Percentiles rank a stretch among this genome's conserved stretches.
Conservation (phyloP, 352 stramenopile species). For the Saprolegnia parasitica region DNA sequence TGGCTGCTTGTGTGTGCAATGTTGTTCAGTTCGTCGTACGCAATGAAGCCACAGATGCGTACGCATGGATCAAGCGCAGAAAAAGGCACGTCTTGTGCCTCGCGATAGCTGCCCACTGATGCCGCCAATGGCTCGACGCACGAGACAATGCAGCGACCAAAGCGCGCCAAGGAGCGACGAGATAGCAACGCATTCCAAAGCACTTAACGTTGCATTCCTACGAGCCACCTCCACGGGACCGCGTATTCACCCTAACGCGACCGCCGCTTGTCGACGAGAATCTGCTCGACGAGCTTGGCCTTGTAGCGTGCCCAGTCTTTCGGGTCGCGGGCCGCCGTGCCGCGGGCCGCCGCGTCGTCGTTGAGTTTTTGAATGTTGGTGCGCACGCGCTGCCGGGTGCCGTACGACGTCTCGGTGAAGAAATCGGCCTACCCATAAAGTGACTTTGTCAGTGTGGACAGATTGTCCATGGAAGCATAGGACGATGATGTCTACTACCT, state of each 20-base stretch:
- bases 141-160: too few relatives aligned
- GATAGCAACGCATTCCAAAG: too few relatives aligned
- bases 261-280: neutral
- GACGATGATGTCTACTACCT: slow-evolving; percentile 1
- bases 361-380: slow-evolving; percentile 26
- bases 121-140: too few relatives aligned
- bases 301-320: slow-evolving; percentile 15
- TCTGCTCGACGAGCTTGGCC: slow-evolving; percentile 9
- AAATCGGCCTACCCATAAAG: slow-evolving; percentile 14
- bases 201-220: too few relatives aligned
- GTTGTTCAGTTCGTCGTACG: too few relatives aligned
- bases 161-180: too few relatives aligned
- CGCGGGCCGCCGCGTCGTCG: neutral
- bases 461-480: neutral
- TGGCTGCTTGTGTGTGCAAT: too few relatives aligned
- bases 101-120: neutral
- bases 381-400: slow-evolving; percentile 21
- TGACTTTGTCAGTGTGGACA: neutral
- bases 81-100: neutral
- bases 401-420: slow-evolving; percentile 28
- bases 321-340: neutral
- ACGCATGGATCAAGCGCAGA: too few relatives aligned
- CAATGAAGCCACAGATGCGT: too few relatives aligned
- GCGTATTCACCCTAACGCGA: too few relatives aligned
- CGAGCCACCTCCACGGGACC: too few relatives aligned